Evolutionary conservation across 148 eudicot genomes (phyloP), one percentile per base, ranked within the genome.

Genomic region (Nepenthes mirabilis): DNA sequence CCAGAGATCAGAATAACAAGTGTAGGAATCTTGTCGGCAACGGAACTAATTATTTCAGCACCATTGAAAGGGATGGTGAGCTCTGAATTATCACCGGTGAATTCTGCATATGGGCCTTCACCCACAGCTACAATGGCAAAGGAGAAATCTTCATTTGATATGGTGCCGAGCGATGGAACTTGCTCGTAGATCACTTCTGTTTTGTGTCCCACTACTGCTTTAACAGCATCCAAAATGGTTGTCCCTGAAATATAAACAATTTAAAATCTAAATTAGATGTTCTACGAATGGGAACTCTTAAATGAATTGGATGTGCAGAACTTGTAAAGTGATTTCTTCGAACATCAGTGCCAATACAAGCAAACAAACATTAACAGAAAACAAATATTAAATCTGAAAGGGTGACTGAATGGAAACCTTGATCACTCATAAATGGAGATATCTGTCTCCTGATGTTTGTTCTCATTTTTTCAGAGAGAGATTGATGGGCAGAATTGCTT

Each of bases 41-140:
- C 82, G 37, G 71, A 71, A 56, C 71, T 83, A n/a, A 79, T 75
- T 32, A 86, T 2, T 63, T 78, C 85, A 51, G 74, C 52, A 32
- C 95, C 95, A 43, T 82, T 77, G 36, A 88, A 80, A 49, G 96
- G 86, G 58, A 93, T 88, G 57, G 59, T 74, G 35, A 93, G 95
- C 65, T 65, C 77, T 10, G 77, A 63, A 57, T 88, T 77, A 60
- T 88, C 98, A 47, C 98, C 98, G 10, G 76, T 77, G 35, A 66
- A 57, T 74, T 93, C 98, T 8, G 78, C 95, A 37, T 93, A 93
- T 23, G 98, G 96, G 58, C 64, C 68, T 77, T 93, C 96, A 36
- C 98, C 98, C 51, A 86, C 85, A 43, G 75, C 96, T 65, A 88
- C 98, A 60, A 93, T 77, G 48, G 96, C 91, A 67, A 63, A 82